Evolutionary conservation across 768 basidiomycete genomes (phyloP).

Genomic region (Asterophora parasitica): DNA sequence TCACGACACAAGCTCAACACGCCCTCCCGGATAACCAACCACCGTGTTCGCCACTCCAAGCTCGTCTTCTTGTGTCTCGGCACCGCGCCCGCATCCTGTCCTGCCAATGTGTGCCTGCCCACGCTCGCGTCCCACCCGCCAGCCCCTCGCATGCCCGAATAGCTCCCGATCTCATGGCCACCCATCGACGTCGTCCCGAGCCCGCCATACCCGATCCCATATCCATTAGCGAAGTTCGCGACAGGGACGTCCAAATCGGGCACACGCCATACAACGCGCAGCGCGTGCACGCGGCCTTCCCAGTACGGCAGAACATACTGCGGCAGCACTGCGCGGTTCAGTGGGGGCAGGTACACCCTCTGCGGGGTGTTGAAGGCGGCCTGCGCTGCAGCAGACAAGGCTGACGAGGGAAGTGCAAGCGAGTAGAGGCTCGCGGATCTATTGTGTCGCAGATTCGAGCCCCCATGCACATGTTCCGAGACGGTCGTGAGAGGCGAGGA

Average conservation of each 20-base stretch:
- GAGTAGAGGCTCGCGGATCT: conserved; percentile 10
- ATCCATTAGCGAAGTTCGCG: conserved; percentile 11
- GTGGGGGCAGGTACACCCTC: conserved; percentile 11
- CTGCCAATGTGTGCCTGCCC: neutral
- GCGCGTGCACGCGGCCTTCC: conserved; percentile 45
- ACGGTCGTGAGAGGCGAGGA: neutral
- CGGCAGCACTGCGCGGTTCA: conserved; percentile 27
- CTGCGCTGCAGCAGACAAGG: conserved; percentile 23
- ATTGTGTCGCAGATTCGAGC: conserved; percentile 1
- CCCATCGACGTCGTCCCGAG: neutral
- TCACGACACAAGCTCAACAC: conserved; percentile 50
- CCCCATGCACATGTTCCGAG: conserved; percentile 3
- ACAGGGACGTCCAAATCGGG: conserved; percentile 5
- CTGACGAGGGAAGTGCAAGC: conserved; percentile 7
- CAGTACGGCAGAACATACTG: conserved; percentile 56
- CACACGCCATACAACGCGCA: conserved; percentile 39
- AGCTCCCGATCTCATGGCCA: neutral
- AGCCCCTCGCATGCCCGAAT: neutral
- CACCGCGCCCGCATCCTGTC: neutral
- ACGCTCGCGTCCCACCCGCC: neutral
- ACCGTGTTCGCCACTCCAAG: conserved; percentile 60
- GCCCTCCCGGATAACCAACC: conserved; percentile 58
- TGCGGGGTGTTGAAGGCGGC: neutral
- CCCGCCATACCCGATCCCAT: conserved; percentile 8
- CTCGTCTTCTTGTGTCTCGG: conserved; percentile 21